Evolutionary conservation across 2,329 filamentous ascomycete species (phyloP), one percentile per base, ranked within the genome.

Genomic region (Thielaviopsis ethacetica): DNA sequence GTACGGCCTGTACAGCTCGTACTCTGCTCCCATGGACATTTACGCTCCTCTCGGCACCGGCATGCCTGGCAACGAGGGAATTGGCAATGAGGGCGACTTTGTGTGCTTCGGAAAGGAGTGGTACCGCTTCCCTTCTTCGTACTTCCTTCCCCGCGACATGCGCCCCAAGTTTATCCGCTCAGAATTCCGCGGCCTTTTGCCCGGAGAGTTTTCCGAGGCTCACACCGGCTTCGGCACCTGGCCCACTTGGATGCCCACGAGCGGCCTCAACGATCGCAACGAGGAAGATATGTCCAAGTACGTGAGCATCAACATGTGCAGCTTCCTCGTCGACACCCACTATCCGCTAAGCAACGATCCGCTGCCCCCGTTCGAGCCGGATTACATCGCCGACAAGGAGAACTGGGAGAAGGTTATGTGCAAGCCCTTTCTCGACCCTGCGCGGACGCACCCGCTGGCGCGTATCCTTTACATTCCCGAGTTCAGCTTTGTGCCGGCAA

Each of bases 41-140:
- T 91, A 90, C 68, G 69, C 76, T 41, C 82, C 84, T 0, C 75
- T 97, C 0, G 76, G 84, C 59, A 77, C 80, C 21, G 72, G 72
- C 15, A 68, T 73, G 1, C 66, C 76, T 21, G 72, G 73, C 52
- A 66, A 76, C 15, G 66, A 73, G 9, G 77, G 74, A 0, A 65
- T 86, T 5, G 79, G 81, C 1, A 70, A 73, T 0, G 68, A 73
- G 1, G 86, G 84, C 17, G 85, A 88, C 63, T 83, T 77, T 19
- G 81, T 98, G 2, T 98, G 93, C 69, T 80, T 95, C 47, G 90
- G 88, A 27, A 98, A 97, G 69, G 93, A 98, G 68, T 98, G 93
- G 93, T 96, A 98, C 70, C 87, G 93, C 41, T 97, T 96, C 68
- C 91, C 93, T 1, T 91, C 87, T 0, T 94, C 91, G 0, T 97